Conservation (phyloP, 768 basidiomycete genomes). For the Mycena latifolia region DNA sequence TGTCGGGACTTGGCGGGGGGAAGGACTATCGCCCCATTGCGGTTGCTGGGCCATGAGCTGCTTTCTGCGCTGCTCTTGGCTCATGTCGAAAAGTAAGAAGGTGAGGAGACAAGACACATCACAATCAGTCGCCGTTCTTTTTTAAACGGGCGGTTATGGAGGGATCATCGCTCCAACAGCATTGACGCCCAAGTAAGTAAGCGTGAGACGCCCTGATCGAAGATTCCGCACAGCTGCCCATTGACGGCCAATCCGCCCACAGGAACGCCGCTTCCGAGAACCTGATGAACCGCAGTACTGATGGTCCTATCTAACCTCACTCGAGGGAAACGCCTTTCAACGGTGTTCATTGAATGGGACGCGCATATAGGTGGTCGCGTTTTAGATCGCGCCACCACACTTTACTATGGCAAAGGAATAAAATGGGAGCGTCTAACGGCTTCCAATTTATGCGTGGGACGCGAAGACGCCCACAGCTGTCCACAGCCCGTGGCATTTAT, state of each 20-base stretch:
- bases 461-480: background rate
- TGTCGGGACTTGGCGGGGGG: constrained; percentile 27
- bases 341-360: background rate
- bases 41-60: constrained; percentile 36
- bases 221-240: background rate
- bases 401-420: no score
- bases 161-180: background rate
- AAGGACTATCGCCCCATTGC: constrained; percentile 37
- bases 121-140: constrained; percentile 3
- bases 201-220: background rate
- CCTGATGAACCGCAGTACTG: background rate
- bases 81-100: constrained; percentile 19
- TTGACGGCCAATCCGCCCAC: background rate
- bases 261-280: background rate
- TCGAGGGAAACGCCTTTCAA: no score
- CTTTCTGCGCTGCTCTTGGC: constrained; percentile 37
- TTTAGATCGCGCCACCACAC: no score
- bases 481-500: background rate
- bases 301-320: background rate
- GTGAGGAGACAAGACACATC: background rate
- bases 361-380: background rate
- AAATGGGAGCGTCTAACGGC: no score
- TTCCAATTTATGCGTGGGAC: no score
- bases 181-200: background rate
- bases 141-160: constrained; percentile 19